Conservation (phyloP, 805 yeast species). For the Candida glaebosa region DNA sequence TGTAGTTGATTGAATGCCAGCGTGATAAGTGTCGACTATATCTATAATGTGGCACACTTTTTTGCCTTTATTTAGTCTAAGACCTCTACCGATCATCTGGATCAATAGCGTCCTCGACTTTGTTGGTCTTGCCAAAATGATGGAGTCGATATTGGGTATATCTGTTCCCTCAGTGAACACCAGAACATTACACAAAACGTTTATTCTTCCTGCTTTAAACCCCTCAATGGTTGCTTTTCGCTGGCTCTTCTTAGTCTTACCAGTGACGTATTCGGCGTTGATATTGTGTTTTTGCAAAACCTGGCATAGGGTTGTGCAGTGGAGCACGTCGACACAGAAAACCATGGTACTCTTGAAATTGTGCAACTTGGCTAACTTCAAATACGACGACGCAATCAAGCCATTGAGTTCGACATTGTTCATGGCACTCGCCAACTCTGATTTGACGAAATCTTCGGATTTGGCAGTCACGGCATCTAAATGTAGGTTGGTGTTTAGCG, state of each 20-base stretch:
- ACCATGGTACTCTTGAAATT: slow-evolving; percentile 60
- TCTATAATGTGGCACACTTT: slow-evolving; percentile 71
- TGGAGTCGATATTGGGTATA: slow-evolving; percentile 81
- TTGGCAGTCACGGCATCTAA: slow-evolving; percentile 26
- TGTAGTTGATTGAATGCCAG: slow-evolving; percentile 55
- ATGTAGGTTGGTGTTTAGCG: slow-evolving; percentile 49
- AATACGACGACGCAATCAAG: slow-evolving; percentile 53
- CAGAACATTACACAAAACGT: slow-evolving; percentile 81
- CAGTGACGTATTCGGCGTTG: slow-evolving; percentile 68
- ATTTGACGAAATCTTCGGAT: slow-evolving; percentile 54
- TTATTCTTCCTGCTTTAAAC: slow-evolving; percentile 59
- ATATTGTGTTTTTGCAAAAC: slow-evolving; percentile 58
- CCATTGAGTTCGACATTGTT: slow-evolving; percentile 54
- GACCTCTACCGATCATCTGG: slow-evolving; percentile 92
- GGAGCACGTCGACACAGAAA: slow-evolving; percentile 74
- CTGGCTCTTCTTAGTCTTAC: slow-evolving; percentile 51
- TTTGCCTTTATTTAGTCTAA: slow-evolving; percentile 62
- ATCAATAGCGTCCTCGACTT: slow-evolving; percentile 64
- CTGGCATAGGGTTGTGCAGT: slow-evolving; percentile 52
- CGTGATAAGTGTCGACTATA: slow-evolving; percentile 59
- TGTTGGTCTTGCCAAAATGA: slow-evolving; percentile 79
- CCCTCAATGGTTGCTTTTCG: slow-evolving; percentile 52
- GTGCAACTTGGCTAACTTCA: slow-evolving; percentile 29
- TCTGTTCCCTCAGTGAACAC: slow-evolving; percentile 95
- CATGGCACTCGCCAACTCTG: slow-evolving; percentile 50